A percentile compares a stretch with the other conserved stretches of the same genome.
phyloP scores from a whole-genome alignment of 345 rosid species.

The Syzygium aqueum region DNA sequence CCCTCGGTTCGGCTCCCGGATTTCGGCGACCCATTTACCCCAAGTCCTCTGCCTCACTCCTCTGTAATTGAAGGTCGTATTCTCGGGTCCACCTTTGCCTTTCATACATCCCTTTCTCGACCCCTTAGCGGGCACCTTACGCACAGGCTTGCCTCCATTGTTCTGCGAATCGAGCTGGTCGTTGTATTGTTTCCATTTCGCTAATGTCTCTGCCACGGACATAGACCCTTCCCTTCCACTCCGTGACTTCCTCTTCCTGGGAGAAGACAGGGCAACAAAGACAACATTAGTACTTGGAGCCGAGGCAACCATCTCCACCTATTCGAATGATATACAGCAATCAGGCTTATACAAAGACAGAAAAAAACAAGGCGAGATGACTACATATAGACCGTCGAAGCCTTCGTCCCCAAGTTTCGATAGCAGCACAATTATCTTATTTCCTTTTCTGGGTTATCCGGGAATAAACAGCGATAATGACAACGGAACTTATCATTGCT shows the following conservation, averaged over 20 bases:
- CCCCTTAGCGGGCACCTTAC: constrained; percentile 56
- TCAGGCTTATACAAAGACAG: background rate
- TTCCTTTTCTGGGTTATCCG: background rate
- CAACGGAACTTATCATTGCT: background rate
- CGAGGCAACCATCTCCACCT: background rate
- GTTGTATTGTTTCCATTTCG: constrained; percentile 58
- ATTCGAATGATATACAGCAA: too few species aligned
- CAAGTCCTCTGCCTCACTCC: constrained; percentile 90
- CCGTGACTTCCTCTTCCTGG: constrained; percentile 48
- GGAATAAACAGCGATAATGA: background rate
- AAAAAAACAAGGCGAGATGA: background rate
- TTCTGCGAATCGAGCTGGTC: constrained; percentile 14
- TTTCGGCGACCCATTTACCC: constrained; percentile 98
- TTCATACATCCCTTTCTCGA: constrained; percentile 86
- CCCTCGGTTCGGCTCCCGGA: constrained; percentile 61
- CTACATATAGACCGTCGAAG: background rate
- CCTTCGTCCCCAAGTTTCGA: background rate
- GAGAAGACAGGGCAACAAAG: background rate
- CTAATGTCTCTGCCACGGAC: constrained; percentile 40
- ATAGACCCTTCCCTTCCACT: constrained; percentile 27
- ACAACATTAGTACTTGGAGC: background rate
- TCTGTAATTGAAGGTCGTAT: constrained; percentile 38
- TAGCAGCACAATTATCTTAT: background rate
- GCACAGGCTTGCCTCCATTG: constrained; percentile 7
- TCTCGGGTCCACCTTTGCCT: constrained; percentile 95